These are phyloP conservation scores for Fusarium sp. DNA, from an alignment of 2,329 filamentous ascomycete genomes.

Conservation along the genomic window DNA sequence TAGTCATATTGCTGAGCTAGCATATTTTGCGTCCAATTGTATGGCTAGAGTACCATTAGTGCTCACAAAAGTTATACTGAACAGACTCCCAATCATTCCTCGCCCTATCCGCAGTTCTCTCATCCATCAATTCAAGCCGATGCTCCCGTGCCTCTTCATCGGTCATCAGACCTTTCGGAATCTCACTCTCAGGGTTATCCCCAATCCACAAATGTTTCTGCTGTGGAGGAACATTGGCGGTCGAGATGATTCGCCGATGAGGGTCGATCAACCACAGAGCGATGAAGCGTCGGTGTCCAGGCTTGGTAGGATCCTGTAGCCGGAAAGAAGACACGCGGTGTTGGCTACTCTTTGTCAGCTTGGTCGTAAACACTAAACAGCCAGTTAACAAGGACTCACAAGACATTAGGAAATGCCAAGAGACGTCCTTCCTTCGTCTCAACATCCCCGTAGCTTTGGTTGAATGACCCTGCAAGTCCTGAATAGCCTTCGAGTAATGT, in stretches of 20 bases:
- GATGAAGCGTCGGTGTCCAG: slow-evolving; percentile 2
- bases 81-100: not conserved
- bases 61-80: slow-evolving; percentile 9
- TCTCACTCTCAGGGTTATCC: too few species aligned
- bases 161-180: not conserved
- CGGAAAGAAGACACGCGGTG: slow-evolving; percentile 1
- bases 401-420: slow-evolving; percentile 8
- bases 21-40: too few species aligned
- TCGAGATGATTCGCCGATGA: not conserved
- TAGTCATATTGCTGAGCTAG: not conserved
- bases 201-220: not conserved
- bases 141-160: slow-evolving; percentile 1
- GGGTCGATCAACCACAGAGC: slow-evolving; percentile 13
- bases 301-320: not conserved
- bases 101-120: slow-evolving; percentile 1
- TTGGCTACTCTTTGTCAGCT: not conserved
- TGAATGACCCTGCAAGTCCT: not conserved
- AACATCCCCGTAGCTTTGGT: slow-evolving; percentile 4
- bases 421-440: not conserved
- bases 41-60: not conserved
- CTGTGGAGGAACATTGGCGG: slow-evolving; percentile 4
- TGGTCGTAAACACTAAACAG: fast-evolving
- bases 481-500: not conserved
- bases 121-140: not conserved
- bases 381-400: not conserved